These are phyloP conservation scores for Triangularia setosa DNA, from an alignment of 2,329 filamentous ascomycete genomes.

Conservation along the genomic window DNA sequence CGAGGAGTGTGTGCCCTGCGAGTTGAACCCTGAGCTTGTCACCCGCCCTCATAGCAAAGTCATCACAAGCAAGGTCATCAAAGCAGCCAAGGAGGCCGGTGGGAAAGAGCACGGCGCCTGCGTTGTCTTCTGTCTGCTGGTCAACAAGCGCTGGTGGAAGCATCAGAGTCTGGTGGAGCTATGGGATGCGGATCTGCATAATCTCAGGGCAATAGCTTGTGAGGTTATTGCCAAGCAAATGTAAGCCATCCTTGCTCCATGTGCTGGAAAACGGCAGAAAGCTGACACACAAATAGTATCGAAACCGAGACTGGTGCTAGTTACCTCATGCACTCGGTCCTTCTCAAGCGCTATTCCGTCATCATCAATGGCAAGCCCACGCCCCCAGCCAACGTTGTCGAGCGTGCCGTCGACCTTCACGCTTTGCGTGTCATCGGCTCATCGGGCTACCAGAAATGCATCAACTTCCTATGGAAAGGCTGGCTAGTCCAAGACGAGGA, in stretches of 20 bases:
- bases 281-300: conserved; percentile 53
- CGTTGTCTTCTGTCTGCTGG: conserved; percentile 78
- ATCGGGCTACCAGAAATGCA: conserved; percentile 93
- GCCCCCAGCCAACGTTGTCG: conserved; percentile 78
- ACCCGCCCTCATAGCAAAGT: conserved; percentile 79
- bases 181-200: conserved; percentile 86
- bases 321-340: conserved; percentile 74
- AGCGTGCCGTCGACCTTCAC: conserved; percentile 90
- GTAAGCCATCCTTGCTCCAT: conserved; percentile 31
- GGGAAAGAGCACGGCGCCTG: conserved; percentile 70
- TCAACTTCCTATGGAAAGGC: conserved; percentile 86
- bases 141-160: conserved; percentile 70
- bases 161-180: conserved; percentile 76
- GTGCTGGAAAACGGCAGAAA: background rate
- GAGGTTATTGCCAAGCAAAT: conserved; percentile 85
- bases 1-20: conserved; percentile 84
- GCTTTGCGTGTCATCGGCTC: conserved; percentile 84
- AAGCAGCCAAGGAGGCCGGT: conserved; percentile 78
- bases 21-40: conserved; percentile 72
- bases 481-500: conserved; percentile 97
- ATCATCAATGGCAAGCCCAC: conserved; percentile 68
- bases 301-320: conserved; percentile 75
- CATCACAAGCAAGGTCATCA: conserved; percentile 75
- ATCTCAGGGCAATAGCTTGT: conserved; percentile 74
- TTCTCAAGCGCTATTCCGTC: conserved; percentile 87